Conservation (phyloP, 495 filamentous ascomycete genomes). For the Penicillium arizonense region DNA sequence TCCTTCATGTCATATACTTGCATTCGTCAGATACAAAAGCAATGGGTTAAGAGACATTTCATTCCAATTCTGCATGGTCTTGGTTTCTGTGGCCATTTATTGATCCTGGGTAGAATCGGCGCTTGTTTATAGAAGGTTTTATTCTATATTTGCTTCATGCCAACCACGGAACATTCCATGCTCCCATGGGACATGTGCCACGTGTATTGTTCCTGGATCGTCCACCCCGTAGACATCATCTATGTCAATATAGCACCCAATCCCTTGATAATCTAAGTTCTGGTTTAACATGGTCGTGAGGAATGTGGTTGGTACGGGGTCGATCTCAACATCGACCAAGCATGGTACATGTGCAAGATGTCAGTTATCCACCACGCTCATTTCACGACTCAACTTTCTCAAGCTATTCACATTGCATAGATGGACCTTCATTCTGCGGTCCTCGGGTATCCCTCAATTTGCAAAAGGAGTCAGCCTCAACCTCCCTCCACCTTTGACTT, state of each 20-base stretch:
- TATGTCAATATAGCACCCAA: not conserved
- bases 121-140: no score
- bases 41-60: slow-evolving; percentile 31
- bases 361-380: no score
- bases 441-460: no score
- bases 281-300: no score
- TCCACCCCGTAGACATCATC: not conserved
- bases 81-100: not conserved
- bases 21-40: slow-evolving; percentile 38
- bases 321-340: no score
- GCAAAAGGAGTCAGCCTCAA: no score
- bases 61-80: not conserved
- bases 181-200: not conserved
- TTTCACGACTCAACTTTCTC: no score
- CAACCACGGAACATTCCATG: not conserved
- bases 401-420: no score
- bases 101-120: not conserved
- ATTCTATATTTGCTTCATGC: slow-evolving; percentile 1
- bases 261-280: not conserved
- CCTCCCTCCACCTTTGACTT: no score
- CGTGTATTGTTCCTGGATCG: not conserved
- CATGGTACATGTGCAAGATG: no score
- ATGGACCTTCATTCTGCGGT: no score
- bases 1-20: slow-evolving; percentile 38
- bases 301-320: no score